These are phyloP conservation scores for Geranium rotundifolium DNA, from an alignment of 345 rosid genomes.

Conservation along the genomic window DNA sequence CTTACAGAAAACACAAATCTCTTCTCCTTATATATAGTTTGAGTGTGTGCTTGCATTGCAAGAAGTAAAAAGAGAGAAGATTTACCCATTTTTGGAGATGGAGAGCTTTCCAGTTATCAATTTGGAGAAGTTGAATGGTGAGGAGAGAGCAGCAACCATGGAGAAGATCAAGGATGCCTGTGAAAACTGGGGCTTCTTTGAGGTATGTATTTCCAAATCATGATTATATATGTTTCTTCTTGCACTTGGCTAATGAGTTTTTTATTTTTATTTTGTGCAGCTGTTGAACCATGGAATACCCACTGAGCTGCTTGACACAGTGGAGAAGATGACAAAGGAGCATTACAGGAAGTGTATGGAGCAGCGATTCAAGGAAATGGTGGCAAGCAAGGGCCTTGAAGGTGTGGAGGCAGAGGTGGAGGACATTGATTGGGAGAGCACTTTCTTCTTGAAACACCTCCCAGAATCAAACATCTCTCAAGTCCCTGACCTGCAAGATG, in stretches of 20 bases:
- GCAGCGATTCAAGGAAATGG: conserved; percentile 56
- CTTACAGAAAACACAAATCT: not conserved
- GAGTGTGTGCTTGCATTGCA: too few species aligned
- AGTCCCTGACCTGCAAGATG: conserved; percentile 61
- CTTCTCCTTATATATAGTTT: too few species aligned
- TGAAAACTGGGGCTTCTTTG: conserved; percentile 94
- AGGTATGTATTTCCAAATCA: conserved; percentile 29
- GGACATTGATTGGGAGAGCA: conserved; percentile 89
- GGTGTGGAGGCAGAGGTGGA: conserved; percentile 44
- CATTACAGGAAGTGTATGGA: conserved; percentile 77
- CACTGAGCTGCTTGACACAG: conserved; percentile 47
- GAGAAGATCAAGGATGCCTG: conserved; percentile 77
- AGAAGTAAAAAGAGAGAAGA: too few species aligned
- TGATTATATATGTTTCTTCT: too few species aligned
- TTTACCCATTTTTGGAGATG: not conserved
- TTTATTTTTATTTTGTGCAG: conserved; percentile 12
- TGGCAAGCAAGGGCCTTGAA: conserved; percentile 51
- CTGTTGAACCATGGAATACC: conserved; percentile 69
- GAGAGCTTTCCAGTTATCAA: conserved; percentile 28
- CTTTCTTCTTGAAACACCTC: conserved; percentile 60
- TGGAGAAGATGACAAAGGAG: conserved; percentile 62
- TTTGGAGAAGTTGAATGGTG: conserved; percentile 49
- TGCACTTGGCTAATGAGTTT: too few species aligned
- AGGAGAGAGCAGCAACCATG: conserved; percentile 42
- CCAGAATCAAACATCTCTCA: conserved; percentile 54